Percentiles rank a stretch among this genome's conserved stretches.
Evolutionary conservation across 139 green algal genomes (phyloP).

Genomic region (Coelastrella sp.): DNA sequence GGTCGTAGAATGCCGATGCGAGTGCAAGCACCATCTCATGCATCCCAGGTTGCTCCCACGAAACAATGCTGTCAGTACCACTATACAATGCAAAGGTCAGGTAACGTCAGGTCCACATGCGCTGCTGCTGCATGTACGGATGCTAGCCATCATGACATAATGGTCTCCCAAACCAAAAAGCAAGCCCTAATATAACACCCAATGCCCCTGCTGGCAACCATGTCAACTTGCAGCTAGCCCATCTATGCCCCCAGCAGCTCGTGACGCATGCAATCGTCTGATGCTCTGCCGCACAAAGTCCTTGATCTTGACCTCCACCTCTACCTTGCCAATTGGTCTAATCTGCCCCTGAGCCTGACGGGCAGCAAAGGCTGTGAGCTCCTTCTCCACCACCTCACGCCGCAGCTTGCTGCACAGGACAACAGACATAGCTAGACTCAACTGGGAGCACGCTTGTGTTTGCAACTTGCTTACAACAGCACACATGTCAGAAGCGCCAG

Average conservation of each 20-base stretch:
- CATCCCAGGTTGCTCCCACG: no score
- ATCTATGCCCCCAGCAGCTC: neutral
- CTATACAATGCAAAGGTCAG: no score
- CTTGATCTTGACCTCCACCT: constrained; percentile 81
- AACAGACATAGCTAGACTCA: neutral
- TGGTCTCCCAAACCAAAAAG: no score
- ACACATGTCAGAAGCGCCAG: neutral
- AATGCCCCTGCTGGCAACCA: no score
- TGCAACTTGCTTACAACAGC: neutral
- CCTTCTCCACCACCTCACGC: constrained; percentile 74
- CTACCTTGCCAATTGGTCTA: constrained; percentile 73
- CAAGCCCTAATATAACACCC: no score
- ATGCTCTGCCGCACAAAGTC: constrained; percentile 72
- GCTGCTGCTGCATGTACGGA: no score
- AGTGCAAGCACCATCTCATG: no score
- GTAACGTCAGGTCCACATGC: no score
- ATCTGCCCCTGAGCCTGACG: constrained; percentile 49
- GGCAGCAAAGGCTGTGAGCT: constrained; percentile 71
- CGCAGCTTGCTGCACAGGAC: constrained; percentile 53
- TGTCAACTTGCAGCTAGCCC: neutral
- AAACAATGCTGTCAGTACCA: no score
- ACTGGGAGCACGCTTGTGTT: neutral
- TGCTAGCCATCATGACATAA: no score
- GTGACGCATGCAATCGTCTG: constrained; percentile 50
- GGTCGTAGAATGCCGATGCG: no score